A percentile compares a stretch with the other conserved stretches of the same genome.
phyloP scores from a whole-genome alignment of 305 asterid genomes.

The Rubia occidens region DNA sequence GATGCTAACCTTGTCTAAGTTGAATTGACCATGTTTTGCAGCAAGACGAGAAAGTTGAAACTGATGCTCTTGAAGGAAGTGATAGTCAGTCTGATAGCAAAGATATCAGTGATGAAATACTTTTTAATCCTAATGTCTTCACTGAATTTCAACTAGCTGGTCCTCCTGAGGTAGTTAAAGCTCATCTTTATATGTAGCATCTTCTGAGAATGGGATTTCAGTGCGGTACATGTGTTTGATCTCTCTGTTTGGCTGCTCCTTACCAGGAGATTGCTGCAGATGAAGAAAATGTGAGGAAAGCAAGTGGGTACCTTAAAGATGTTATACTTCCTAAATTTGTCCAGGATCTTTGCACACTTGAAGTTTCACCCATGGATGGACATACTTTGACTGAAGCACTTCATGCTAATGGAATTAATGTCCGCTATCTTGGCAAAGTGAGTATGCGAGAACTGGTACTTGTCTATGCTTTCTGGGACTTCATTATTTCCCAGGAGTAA shows the following conservation, averaged over 20 bases:
- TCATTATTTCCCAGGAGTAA: background rate
- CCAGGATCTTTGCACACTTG: slow-evolving; percentile 76
- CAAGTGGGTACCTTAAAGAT: slow-evolving; percentile 58
- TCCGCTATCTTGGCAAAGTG: slow-evolving; percentile 90
- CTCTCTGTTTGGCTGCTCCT: slow-evolving; percentile 12
- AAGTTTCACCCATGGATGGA: slow-evolving; percentile 98
- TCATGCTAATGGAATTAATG: slow-evolving; percentile 91
- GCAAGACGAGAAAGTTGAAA: slow-evolving; percentile 24
- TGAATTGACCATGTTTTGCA: slow-evolving; percentile 26
- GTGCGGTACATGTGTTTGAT: slow-evolving; percentile 4
- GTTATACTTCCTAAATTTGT: slow-evolving; percentile 68
- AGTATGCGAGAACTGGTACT: slow-evolving; percentile 19
- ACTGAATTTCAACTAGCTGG: slow-evolving; percentile 86
- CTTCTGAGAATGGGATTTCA: slow-evolving; percentile 6
- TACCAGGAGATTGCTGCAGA: slow-evolving; percentile 74
- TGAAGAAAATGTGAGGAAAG: slow-evolving; percentile 74
- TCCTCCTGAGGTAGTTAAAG: slow-evolving; percentile 49
- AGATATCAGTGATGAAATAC: slow-evolving; percentile 39
- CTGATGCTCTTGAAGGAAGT: slow-evolving; percentile 27
- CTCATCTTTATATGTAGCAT: slow-evolving; percentile 10
- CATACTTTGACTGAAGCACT: slow-evolving; percentile 94
- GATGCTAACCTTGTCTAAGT: slow-evolving; percentile 11
- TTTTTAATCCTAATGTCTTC: slow-evolving; percentile 82
- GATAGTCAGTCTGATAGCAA: slow-evolving; percentile 28
- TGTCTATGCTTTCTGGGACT: background rate